Evolutionary conservation across 1,284 basidiomycete genomes (phyloP).

Genomic region (Lentinula novae-zelandiae): DNA sequence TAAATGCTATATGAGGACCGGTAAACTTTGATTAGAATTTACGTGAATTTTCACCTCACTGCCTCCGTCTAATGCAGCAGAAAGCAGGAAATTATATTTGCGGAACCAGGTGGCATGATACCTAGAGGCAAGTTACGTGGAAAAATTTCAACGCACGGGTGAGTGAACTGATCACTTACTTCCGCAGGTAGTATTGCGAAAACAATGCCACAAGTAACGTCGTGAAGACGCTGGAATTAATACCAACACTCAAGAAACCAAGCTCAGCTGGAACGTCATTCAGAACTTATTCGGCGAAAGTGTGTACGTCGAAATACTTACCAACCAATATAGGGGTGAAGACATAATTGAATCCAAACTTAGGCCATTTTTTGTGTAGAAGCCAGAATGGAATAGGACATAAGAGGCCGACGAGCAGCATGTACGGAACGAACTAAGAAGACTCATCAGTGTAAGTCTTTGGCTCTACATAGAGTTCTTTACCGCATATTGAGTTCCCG

Average conservation of each 20-base stretch:
- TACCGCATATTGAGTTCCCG: slow-evolving; percentile 31
- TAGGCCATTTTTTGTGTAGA: slow-evolving; percentile 33
- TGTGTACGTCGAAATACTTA: slow-evolving; percentile 7
- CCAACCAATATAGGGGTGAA: slow-evolving; percentile 32
- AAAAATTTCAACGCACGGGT: slow-evolving; percentile 9
- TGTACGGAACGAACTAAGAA: slow-evolving; percentile 29
- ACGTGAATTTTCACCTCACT: slow-evolving; percentile 25
- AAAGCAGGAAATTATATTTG: slow-evolving; percentile 42
- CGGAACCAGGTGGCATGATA: slow-evolving; percentile 47
- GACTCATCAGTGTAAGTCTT: slow-evolving; percentile 14
- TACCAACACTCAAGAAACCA: slow-evolving; percentile 45
- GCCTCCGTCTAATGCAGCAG: slow-evolving; percentile 51
- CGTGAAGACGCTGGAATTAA: slow-evolving; percentile 51
- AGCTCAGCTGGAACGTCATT: slow-evolving; percentile 19
- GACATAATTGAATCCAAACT: slow-evolving; percentile 29
- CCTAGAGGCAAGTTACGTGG: slow-evolving; percentile 12
- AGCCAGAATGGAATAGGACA: slow-evolving; percentile 37
- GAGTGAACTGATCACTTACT: slow-evolving; percentile 19
- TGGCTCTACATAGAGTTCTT: slow-evolving; percentile 21
- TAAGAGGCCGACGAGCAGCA: slow-evolving; percentile 32
- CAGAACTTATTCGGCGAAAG: neutral
- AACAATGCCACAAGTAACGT: slow-evolving; percentile 49
- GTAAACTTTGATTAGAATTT: neutral
- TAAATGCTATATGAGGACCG: neutral
- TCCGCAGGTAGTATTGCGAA: slow-evolving; percentile 52